Evolutionary conservation across 2,329 filamentous ascomycete genomes (phyloP), one percentile per base, ranked within the genome.

Genomic region (Ophiocordyceps australis): DNA sequence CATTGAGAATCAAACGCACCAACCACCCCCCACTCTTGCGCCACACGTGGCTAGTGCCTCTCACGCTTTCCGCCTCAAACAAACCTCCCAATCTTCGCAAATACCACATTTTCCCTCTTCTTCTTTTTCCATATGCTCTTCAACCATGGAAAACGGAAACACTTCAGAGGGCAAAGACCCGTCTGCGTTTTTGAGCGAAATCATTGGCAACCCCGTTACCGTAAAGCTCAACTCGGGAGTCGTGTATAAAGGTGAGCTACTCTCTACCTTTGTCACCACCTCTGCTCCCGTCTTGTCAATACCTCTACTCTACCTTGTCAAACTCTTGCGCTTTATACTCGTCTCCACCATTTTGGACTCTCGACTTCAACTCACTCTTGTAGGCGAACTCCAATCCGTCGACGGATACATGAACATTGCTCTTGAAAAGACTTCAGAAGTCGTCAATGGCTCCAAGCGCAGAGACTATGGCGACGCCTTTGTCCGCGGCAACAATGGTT

Each of bases 361-460:
- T n/a, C n/a, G n/a, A n/a, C n/a, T n/a, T n/a, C n/a, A n/a, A n/a
- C n/a, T n/a, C n/a, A n/a, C n/a, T n/a, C n/a, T n/a, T n/a, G 14
- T 34, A 94, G 86, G 89, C 39, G 83, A 94, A 49, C 66, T 95
- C 20, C 85, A 95, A 49, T 93, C 85, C 1, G 86, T 98, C 25
- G 89, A 98, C 51, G 89, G 89, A 27, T 98, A 95, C 57, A 98
- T 98, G 89, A 98, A 98, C 57, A 94, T 98, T 48, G 86, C 89
- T 9, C 68, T 98, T 17, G 89, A 98, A 53, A 89, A 93, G 56
- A 92, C 83, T 13, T 75, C 81, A 36, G 89, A 98, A 55, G 83
- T 75, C 40, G 77, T 94, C 38, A 77, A 92, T 44, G 86, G 85
- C 22, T 68, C 73, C 35, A 71, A 86, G 53, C 68, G 78, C 41